Evolutionary conservation across 768 basidiomycete genomes (phyloP), one percentile per base, ranked within the genome.

Genomic region (Termitomyces sp.): DNA sequence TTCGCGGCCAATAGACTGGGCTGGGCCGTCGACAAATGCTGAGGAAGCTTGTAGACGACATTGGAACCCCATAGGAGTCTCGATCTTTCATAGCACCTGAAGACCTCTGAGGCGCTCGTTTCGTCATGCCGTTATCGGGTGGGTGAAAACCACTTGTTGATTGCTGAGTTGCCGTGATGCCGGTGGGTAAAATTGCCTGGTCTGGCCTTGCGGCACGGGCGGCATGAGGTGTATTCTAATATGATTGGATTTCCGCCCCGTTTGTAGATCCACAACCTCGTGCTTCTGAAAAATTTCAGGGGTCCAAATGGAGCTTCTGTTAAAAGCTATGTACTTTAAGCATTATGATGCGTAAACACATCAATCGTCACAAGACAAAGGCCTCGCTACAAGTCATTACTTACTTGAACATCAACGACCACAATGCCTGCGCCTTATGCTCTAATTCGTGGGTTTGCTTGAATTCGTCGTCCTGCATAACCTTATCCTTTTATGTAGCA

Each of bases 391-490:
- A 17, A 45, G 5, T n/a, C 27, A 45, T 2, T 29, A 9, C 25
- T 23, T 23, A 23, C 5, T 44, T 27, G 17, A 17, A n/a, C 27
- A 14, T 44, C 25, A 44, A 54, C 45, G 34, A 29, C 27, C 17
- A 53, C 45, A 3, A 59, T 50, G 53, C 53, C 40, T 37, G 25
- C 56, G 19, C 56, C 50, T 37, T 57, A 52, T 8, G 34, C 50
- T 12, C 4, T 52, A 4, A 51, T 57, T n/a, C 31, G 56, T 57
- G 2, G 19, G 56, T 52, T 27, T n/a, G 12, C 5, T 11, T 5
- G 10, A 19, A 35, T 21, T 35, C 21, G 19, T 14, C 32, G 10
- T 47, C 19, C 12, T 41, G 27, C 25, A 19, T 37, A 14, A 41
- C 19, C 32, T 21, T 11, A 37, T 37, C 21, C 29, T 23, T n/a